Evolutionary conservation across 225 moss, liverwort and hornwort genomes (phyloP).

Genomic region (Sphagnum contortum): DNA sequence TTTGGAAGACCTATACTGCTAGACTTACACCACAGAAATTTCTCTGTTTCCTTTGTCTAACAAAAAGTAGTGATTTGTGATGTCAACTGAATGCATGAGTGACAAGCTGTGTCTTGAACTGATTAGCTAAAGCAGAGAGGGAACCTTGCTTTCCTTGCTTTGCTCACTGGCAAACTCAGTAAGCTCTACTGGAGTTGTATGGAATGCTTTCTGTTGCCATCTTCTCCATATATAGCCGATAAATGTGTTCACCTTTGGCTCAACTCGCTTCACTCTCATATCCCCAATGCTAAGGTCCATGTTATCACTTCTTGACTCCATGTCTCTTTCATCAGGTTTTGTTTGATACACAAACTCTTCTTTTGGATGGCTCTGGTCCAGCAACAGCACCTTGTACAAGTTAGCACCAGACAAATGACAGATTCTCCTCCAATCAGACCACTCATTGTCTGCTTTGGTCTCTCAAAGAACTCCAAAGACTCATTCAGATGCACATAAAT

Average conservation of each 20-base stretch:
- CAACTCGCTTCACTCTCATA: constrained; percentile 17
- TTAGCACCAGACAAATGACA: background rate
- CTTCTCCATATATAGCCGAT: constrained; percentile 17
- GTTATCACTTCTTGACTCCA: constrained; percentile 24
- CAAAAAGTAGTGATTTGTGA: no score
- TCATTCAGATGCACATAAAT: no score
- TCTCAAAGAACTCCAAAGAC: no score
- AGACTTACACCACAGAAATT: no score
- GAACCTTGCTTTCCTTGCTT: constrained; percentile 18
- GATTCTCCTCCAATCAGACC: background rate
- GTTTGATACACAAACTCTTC: constrained; percentile 14
- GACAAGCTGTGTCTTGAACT: no score
- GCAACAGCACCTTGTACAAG: constrained; percentile 2
- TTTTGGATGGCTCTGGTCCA: constrained; percentile 12
- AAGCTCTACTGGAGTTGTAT: constrained; percentile 32
- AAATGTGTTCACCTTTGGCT: constrained; percentile 14
- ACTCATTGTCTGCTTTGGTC: background rate
- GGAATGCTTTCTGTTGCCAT: constrained; percentile 21
- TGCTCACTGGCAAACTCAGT: constrained; percentile 34
- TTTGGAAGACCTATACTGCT: no score
- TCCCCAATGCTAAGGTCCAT: constrained; percentile 6
- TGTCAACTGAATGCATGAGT: no score
- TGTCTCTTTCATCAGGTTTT: constrained; percentile 11
- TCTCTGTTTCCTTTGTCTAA: no score
- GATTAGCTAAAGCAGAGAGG: constrained; percentile 2